A percentile compares a stretch with the other conserved stretches of the same genome.
Evolutionary conservation across 257 asterid genomes (phyloP).

Genomic region (Mitragyna speciosa): DNA sequence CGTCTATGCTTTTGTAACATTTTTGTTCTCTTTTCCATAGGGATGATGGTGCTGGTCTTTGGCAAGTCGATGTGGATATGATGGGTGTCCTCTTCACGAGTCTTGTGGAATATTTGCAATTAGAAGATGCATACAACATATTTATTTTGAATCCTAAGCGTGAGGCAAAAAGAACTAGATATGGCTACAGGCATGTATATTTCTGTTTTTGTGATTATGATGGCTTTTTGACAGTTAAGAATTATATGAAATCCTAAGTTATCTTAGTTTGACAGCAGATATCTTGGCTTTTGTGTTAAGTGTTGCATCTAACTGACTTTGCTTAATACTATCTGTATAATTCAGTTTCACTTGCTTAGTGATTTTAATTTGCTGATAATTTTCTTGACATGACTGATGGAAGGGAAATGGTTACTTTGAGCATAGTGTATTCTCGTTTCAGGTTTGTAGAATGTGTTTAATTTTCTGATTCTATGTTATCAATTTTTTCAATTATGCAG

Average conservation of each 20-base stretch:
- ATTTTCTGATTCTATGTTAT: slow-evolving; percentile 25
- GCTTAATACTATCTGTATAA: neutral
- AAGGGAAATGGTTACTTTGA: neutral
- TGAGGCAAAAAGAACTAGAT: slow-evolving; percentile 60
- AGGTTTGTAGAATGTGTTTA: neutral
- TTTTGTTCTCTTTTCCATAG: slow-evolving; percentile 38
- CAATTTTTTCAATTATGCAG: slow-evolving; percentile 47
- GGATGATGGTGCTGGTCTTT: slow-evolving; percentile 60
- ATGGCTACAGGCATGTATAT: slow-evolving; percentile 75
- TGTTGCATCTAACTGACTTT: neutral
- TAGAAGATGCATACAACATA: slow-evolving; percentile 84
- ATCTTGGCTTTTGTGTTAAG: neutral
- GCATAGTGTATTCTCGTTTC: neutral
- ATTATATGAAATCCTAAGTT: neutral
- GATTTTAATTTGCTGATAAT: neutral
- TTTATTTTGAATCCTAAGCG: slow-evolving; percentile 86
- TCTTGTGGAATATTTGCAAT: slow-evolving; percentile 87
- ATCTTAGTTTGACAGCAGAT: neutral
- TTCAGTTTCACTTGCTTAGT: neutral
- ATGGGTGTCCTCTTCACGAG: slow-evolving; percentile 72
- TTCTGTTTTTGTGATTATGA: neutral
- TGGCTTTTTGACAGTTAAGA: neutral
- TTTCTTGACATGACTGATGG: neutral
- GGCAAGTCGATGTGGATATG: slow-evolving; percentile 99
- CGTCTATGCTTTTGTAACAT: slow-evolving; percentile 21